These are phyloP conservation scores for Fraxinus platypoda DNA, from an alignment of 305 asterid genomes.

Conservation along the genomic window DNA sequence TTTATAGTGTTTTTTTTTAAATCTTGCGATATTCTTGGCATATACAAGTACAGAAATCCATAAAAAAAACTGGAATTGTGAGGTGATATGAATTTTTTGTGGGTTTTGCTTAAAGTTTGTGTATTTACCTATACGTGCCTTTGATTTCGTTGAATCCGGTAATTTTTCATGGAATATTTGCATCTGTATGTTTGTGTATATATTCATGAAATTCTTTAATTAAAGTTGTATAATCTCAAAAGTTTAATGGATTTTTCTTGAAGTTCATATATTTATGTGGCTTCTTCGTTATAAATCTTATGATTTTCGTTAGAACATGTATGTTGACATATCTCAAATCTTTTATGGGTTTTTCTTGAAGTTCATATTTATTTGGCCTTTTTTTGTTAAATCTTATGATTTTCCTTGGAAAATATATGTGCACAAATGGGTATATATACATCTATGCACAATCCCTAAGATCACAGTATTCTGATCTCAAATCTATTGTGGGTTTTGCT, in stretches of 20 bases:
- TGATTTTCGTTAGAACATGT: neutral
- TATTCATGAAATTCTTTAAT: neutral
- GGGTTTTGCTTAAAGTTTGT: constrained; percentile 14
- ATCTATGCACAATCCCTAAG: constrained; percentile 47
- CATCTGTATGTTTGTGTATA: neutral
- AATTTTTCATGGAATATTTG: neutral
- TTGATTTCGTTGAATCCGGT: constrained; percentile 18
- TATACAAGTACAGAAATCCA: neutral
- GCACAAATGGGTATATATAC: constrained; percentile 17
- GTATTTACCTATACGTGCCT: constrained; percentile 1
- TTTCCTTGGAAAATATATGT: neutral
- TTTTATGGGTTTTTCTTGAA: neutral
- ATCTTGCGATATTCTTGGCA: neutral
- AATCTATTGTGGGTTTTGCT: constrained; percentile 29
- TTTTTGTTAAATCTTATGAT: constrained; percentile 17
- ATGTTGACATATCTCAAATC: neutral
- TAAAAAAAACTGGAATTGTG: neutral
- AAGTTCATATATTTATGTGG: neutral
- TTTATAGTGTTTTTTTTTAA: neutral
- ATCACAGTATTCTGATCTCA: constrained; percentile 60
- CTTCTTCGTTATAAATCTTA: neutral
- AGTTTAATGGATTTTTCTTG: neutral
- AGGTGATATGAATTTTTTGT: constrained; percentile 10
- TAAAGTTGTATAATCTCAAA: neutral
- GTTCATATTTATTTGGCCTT: neutral